phyloP scores from a whole-genome alignment of 2,329 filamentous ascomycete genomes.

The Fonsecaea monophora region DNA sequence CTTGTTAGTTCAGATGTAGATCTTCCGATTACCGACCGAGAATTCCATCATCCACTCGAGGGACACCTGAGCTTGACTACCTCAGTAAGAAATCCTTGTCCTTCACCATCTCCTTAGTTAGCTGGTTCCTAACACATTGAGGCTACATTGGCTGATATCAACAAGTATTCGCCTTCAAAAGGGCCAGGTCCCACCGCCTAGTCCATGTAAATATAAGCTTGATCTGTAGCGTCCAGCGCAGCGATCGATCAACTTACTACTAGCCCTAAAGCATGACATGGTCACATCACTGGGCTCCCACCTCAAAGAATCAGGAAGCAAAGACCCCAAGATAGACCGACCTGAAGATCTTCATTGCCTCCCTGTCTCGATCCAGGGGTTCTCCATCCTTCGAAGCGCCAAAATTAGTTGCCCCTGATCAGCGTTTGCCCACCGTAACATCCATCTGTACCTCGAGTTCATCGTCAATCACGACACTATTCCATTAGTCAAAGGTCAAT shows the following conservation, averaged over 20 bases:
- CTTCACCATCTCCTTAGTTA: neutral
- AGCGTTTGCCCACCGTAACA: neutral
- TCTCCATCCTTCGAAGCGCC: neutral
- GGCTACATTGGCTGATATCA: neutral
- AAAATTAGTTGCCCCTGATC: constrained; percentile 8
- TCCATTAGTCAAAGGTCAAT: constrained; percentile 17
- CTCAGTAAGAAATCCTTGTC: neutral
- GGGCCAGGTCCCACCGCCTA: neutral
- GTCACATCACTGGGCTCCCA: neutral
- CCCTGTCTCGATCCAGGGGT: neutral
- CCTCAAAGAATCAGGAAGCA: neutral
- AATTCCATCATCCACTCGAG: neutral
- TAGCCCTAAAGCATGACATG: neutral
- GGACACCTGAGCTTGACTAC: neutral
- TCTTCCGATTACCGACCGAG: neutral
- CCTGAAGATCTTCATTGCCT: neutral
- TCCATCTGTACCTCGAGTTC: constrained; percentile 1
- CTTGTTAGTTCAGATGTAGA: neutral
- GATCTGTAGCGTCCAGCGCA: no score
- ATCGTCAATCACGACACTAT: constrained; percentile 21
- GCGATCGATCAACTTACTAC: neutral
- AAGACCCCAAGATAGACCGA: neutral
- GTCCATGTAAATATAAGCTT: neutral
- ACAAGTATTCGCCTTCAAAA: neutral
- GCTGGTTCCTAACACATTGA: neutral